phyloP scores from a whole-genome alignment of 2,329 filamentous ascomycete species.

The Achaetomium macrosporum region DNA sequence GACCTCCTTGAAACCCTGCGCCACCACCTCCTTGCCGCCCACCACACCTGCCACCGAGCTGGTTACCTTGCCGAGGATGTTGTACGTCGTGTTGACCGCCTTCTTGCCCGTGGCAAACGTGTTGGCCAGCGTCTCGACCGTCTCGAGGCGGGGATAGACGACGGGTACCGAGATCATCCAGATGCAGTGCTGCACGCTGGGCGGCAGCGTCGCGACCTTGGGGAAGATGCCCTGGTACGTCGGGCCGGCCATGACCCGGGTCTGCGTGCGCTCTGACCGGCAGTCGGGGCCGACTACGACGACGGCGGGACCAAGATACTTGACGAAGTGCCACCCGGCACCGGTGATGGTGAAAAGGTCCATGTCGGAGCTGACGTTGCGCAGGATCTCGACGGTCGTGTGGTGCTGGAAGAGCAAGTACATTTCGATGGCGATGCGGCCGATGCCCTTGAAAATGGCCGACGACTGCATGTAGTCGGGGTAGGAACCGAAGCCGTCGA shows the following conservation, averaged over 20 bases:
- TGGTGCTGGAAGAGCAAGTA: slow-evolving; percentile 98
- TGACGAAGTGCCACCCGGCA: slow-evolving; percentile 98
- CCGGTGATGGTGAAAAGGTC: slow-evolving; percentile 96
- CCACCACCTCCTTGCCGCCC: slow-evolving; percentile 87
- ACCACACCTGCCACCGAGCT: slow-evolving; percentile 93
- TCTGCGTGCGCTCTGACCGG: slow-evolving; percentile 82
- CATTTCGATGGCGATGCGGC: slow-evolving; percentile 92
- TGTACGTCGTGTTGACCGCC: slow-evolving; percentile 93
- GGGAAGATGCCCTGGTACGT: slow-evolving; percentile 98
- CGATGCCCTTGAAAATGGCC: slow-evolving; percentile 97
- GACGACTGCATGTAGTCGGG: slow-evolving; percentile 98
- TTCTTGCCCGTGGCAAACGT: slow-evolving; percentile 95
- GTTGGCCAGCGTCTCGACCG: slow-evolving; percentile 83
- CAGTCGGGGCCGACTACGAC: slow-evolving; percentile 88
- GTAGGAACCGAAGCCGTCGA: slow-evolving; percentile 95
- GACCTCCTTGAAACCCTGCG: slow-evolving; percentile 86
- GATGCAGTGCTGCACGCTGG: slow-evolving; percentile 91
- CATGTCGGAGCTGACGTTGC: slow-evolving; percentile 78
- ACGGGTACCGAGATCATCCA: slow-evolving; percentile 93
- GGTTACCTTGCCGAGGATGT: slow-evolving; percentile 89
- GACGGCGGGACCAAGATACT: slow-evolving; percentile 86
- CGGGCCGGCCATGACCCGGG: slow-evolving; percentile 88
- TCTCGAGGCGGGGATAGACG: slow-evolving; percentile 85
- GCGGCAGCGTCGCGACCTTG: slow-evolving; percentile 83
- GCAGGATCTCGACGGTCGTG: slow-evolving; percentile 87